These are phyloP conservation scores for Saksenaea oblongispora DNA, from an alignment of 371 early-diverging fungal genomes.

Conservation along the genomic window DNA sequence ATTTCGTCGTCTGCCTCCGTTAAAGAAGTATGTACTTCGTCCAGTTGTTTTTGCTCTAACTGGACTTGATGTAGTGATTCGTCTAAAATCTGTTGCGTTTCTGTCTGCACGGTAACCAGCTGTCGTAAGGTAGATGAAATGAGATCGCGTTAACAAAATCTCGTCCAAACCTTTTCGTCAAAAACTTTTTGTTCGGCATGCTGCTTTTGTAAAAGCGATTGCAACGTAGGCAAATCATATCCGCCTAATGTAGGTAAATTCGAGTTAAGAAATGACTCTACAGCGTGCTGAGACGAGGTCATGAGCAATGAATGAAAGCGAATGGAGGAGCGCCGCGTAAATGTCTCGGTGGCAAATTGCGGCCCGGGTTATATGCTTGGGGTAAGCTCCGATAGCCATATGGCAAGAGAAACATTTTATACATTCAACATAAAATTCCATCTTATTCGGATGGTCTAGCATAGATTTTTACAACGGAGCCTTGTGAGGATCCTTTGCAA, in stretches of 20 bases:
- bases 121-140: background rate
- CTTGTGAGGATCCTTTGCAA: no score
- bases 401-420: no score
- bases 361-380: no score
- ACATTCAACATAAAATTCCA: no score
- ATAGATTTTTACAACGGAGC: no score
- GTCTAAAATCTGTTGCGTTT: background rate
- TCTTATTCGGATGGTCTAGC: no score
- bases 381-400: no score
- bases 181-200: constrained; percentile 17
- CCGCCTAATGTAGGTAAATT: background rate
- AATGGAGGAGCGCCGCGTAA: background rate
- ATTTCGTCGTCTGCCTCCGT: constrained; percentile 14
- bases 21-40: constrained; percentile 5
- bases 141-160: background rate
- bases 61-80: background rate
- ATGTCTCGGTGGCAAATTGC: background rate
- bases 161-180: constrained; percentile 20
- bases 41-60: constrained; percentile 12
- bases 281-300: background rate
- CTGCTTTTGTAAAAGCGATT: background rate
- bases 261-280: background rate
- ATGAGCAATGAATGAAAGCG: background rate
- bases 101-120: constrained; percentile 5
- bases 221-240: background rate